Conservation (phyloP, 192 early-diverging fungal genomes). For the Linnemannia elongata region DNA sequence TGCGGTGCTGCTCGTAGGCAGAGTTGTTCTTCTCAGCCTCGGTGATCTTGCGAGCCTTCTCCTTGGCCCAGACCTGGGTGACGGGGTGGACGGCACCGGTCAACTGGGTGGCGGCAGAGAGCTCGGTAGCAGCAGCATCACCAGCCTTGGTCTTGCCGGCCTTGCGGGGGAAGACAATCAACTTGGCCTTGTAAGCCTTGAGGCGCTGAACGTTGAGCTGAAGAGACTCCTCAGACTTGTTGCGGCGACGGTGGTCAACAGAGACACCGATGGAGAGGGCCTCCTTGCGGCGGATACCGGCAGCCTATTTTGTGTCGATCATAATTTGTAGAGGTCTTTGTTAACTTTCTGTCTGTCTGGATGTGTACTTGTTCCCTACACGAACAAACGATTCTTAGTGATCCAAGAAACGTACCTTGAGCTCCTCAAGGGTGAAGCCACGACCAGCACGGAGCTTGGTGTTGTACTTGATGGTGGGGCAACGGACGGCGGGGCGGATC, state of each 20-base stretch:
- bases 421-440: slow-evolving; percentile 98
- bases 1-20: slow-evolving; percentile 83
- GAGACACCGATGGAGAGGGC: slow-evolving; percentile 95
- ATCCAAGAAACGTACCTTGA: slow-evolving; percentile 76
- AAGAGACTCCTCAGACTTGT: slow-evolving; percentile 96
- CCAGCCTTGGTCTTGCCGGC: slow-evolving; percentile 88
- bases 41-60: slow-evolving; percentile 63
- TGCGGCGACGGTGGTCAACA: slow-evolving; percentile 96
- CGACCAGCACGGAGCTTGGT: slow-evolving; percentile 95
- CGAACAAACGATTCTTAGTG: slow-evolving; percentile 42
- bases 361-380: slow-evolving; percentile 63
- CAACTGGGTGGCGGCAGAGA: slow-evolving; percentile 75
- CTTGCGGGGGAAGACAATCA: slow-evolving; percentile 98
- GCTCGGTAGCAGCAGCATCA: slow-evolving; percentile 71
- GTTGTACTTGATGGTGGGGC: slow-evolving; percentile 99
- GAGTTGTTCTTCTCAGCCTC: slow-evolving; percentile 64
- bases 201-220: slow-evolving; percentile 93
- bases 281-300: slow-evolving; percentile 93
- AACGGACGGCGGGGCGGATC: slow-evolving; percentile 96
- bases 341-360: slow-evolving; percentile 14
- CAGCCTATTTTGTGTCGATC: slow-evolving; percentile 67
- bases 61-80: slow-evolving; percentile 64
- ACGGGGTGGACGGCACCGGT: slow-evolving; percentile 77
- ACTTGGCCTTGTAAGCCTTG: slow-evolving; percentile 93
- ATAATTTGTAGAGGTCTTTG: background rate